Evolutionary conservation across 352 stramenopile species (phyloP), one percentile per base, ranked within the genome.

Genomic region (Phytophthora sp.): DNA sequence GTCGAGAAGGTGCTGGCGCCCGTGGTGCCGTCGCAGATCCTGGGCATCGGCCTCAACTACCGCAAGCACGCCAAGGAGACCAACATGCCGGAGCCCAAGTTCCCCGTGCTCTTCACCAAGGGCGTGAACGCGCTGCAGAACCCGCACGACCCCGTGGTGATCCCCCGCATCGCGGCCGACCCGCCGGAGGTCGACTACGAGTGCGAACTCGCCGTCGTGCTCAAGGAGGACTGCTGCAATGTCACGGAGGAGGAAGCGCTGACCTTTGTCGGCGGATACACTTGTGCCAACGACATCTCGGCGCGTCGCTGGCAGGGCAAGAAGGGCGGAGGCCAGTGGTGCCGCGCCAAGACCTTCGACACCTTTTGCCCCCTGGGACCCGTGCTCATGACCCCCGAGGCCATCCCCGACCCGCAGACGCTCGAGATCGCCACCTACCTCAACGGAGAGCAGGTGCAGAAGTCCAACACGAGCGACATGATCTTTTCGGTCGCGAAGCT

Each of bases 41-140:
- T 95, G 18, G 82, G 85, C 38, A 95, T 97, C 27, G 91, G 91
- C 4, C 79, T 97, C 26, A 97, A 97, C 75, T 97, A 97, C 77
- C 77, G 85, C 62, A 89, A 94, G 66, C 89, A 97, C 49, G 80
- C 83, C 32, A 77, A 84, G 55, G 88, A 97, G 73, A 94, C 89
- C 46, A 96, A 96, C 51, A 91, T 92, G 71, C 78, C 88, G 0
- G 82, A 92, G 66, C 86, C 87, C 0, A 78, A 80, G 57, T 88
- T 73, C 44, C 85, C 88, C 2, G 81, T 95, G 62, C 76, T 97
- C 21, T 97, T 97, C 62, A 94, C 89, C 43, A 97, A 97, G 72
- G 85, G 82, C 7, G 49, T 92, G 2, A 91, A 91, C 53, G 74
- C 89, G 9, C 52, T 97, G 39, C 86, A 92, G 62, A 44, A 94